Base-by-base conservation (phyloP, 202 grass and related monocot genomes). In the Digitaria exilis region DNA sequence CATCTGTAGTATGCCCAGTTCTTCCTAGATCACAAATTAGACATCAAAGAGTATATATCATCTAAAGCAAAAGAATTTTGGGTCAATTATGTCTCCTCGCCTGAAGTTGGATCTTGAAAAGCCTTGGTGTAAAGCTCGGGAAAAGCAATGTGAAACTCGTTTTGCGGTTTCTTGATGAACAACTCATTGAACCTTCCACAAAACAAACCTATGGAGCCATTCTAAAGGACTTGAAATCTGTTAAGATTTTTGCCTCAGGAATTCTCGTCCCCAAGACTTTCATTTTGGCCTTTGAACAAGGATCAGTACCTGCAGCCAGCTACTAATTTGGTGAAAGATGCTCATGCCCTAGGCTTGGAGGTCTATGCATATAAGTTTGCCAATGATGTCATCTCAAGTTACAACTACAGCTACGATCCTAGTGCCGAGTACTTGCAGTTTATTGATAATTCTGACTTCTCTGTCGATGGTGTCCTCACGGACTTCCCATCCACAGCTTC, bases 381-480 rank as follows among this genome's bases (percentile, higher is more conserved):
- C 72, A 98, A 98, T 90, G 92, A 98, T 64, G 21, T 80, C 3
- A 68, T 72, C n/a, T 58, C 66, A n/a, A 95, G 92, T 52, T 99
- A 99, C 87, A 96, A 99, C 77, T 93, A 93, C 80, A 99, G 89
- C 57, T 88, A 85, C 72, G 91, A 99, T 92, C 96, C 96, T 50
- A 87, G 85, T 3, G 71, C 83, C 0, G 96, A 99, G 80, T 96
- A 94, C 79, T 84, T 99, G 82, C 81, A 94, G 83, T 99, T 90
- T 75, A 91, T 96, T 66, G 93, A 96, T 72, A 89, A 87, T 68
- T 49, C 87, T 19, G 71, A 94, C 72, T 98, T 99, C 63, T 65
- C 83, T 39, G 89, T 96, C 21, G 93, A 96, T 42, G 93, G 96
- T 69, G 44, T 99, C 60, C 76, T 96, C 48, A 96, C 91, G 1